These are phyloP conservation scores for Raphanus hybrid DNA, from an alignment of 441 rosid species.

Conservation along the genomic window DNA sequence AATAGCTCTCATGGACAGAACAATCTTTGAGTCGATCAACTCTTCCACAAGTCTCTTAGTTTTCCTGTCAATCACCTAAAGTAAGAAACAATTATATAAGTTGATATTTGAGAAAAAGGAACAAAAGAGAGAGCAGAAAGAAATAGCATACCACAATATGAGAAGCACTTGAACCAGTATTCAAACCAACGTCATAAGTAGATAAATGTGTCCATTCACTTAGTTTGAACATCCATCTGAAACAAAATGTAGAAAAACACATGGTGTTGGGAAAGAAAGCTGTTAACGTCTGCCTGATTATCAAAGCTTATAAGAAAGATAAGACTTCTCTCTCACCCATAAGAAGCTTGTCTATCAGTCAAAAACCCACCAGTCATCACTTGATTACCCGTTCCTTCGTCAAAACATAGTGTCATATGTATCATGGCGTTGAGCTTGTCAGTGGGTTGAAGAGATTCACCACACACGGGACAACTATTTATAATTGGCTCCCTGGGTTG, in stretches of 20 bases:
- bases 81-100: slow-evolving; percentile 25
- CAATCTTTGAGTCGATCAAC: slow-evolving; percentile 82
- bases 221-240: slow-evolving; percentile 91
- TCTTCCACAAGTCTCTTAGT: slow-evolving; percentile 93
- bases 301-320: slow-evolving; percentile 11
- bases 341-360: slow-evolving; percentile 92
- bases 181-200: slow-evolving; percentile 83
- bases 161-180: slow-evolving; percentile 87
- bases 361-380: slow-evolving; percentile 95
- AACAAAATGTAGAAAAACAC: slow-evolving; percentile 19
- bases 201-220: slow-evolving; percentile 96
- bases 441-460: slow-evolving; percentile 69
- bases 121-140: slow-evolving; percentile 23
- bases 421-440: slow-evolving; percentile 84
- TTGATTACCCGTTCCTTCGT: slow-evolving; percentile 95
- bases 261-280: slow-evolving; percentile 1
- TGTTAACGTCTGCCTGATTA: not conserved
- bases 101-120: not conserved
- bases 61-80: slow-evolving; percentile 82
- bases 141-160: slow-evolving; percentile 73
- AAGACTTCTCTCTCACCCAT: slow-evolving; percentile 59
- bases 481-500: slow-evolving; percentile 76
- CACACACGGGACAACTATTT: slow-evolving; percentile 89
- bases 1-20: slow-evolving; percentile 91
- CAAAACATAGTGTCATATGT: slow-evolving; percentile 92